phyloP scores from a whole-genome alignment of 202 grass and related monocot genomes.

The Hordeum pubiflorum region DNA sequence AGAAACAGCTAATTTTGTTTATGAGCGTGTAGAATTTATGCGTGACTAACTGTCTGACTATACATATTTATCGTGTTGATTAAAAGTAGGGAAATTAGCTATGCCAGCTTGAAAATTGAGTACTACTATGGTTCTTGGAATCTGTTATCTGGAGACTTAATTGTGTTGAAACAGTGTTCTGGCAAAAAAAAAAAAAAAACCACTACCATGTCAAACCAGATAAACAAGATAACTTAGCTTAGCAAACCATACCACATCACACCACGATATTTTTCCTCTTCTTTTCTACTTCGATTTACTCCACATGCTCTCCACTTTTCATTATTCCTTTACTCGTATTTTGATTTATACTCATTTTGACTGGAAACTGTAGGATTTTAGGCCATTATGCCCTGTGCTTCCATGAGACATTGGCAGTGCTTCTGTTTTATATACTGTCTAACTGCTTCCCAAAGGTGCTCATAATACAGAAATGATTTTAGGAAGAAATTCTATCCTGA shows the following conservation, averaged over 20 bases:
- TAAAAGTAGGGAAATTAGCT: not conserved
- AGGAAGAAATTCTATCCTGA: not conserved
- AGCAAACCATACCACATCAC: not conserved
- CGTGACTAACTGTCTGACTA: not conserved
- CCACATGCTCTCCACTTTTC: not conserved
- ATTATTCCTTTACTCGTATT: not conserved
- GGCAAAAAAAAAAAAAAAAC: not conserved
- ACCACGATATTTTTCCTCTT: not conserved
- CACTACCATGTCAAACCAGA: not conserved
- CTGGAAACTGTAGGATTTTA: not conserved
- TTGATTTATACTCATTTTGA: not conserved
- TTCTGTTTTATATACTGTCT: slow-evolving; percentile 16
- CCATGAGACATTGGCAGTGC: not conserved
- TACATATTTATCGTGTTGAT: not conserved
- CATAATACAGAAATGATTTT: not conserved
- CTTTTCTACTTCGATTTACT: not conserved
- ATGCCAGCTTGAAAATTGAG: not conserved
- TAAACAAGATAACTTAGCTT: not conserved
- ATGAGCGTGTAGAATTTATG: not conserved
- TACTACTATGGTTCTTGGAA: not conserved
- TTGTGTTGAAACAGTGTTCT: not conserved
- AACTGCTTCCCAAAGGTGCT: not conserved
- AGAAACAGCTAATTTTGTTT: too few species aligned
- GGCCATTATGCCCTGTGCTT: not conserved
- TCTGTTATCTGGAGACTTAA: not conserved